Base-by-base conservation (phyloP, 495 filamentous ascomycete species). In the Trichocladium antarcticum region DNA sequence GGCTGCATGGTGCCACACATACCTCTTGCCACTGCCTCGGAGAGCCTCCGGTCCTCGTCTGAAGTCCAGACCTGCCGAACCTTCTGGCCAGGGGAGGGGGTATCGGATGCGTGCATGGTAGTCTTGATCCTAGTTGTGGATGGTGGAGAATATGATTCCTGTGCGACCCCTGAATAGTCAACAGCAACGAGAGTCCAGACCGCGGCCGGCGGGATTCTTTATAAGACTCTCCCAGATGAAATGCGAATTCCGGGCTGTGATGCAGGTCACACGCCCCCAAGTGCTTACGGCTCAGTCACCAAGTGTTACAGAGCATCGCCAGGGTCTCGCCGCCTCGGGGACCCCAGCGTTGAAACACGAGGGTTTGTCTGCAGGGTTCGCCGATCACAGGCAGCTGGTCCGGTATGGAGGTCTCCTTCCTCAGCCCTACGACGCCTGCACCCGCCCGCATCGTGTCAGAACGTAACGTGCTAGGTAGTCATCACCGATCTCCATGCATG, bases 31-130 rank as follows among this genome's bases (percentile, higher is more conserved):
- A 62, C 61, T 1, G 61, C 59, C 1, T 43, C 51, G 10, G 57
- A 40, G 0, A 64, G 50, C 5, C 54, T 31, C 11, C 42, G 50
- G 42, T 64, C 59, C 34, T 64, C 59, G 5, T 60, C 57, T 6
- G 54, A 45, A 9, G 57, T 62, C 61, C 61, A 64, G n/a, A 58
- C 42, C 39, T 61, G 58, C 15, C 58, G 55, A 16, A 45, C 16
- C 42, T 60, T 60, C 0, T 32, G 37, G n/a, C 22, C 43, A 5
- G 36, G 12, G 8, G 16, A 5, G 1, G 24, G 37, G 16, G 36
- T 32, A 4, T 32, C 36, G 2, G 51, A 15, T 11, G n/a, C 4
- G 4, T 17, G n/a, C 28, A 41, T 37, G 8, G 3, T 34, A 34
- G 45, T 1, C 11, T 6, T 27, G 24, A 8, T 27, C 4, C 24